phyloP scores from a whole-genome alignment of 768 basidiomycete species.

The Cyathus striatus region DNA sequence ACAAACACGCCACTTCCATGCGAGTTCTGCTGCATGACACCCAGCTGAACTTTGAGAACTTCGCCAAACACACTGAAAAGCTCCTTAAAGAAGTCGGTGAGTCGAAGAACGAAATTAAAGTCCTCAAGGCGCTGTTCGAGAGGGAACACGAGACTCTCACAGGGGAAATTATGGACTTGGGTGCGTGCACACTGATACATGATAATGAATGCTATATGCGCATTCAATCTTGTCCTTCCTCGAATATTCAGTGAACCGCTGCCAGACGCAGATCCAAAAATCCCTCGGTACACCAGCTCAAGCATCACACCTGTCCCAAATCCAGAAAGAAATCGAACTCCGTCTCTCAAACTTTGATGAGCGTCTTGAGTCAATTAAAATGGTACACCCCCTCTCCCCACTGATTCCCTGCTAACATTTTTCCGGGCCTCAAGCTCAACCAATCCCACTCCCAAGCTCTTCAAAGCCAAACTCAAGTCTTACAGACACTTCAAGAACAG shows the following conservation, averaged over 20 bases:
- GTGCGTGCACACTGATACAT: constrained; percentile 26
- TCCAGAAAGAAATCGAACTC: constrained; percentile 35
- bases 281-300: constrained; percentile 57
- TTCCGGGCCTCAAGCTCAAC: constrained; percentile 29
- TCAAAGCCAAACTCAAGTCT: constrained; percentile 48
- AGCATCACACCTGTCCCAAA: constrained; percentile 26
- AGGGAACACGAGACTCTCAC: constrained; percentile 52
- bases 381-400: constrained; percentile 24
- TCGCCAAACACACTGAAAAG: constrained; percentile 50
- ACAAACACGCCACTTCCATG: constrained; percentile 66
- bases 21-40: constrained; percentile 72
- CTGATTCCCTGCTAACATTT: not conserved
- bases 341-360: constrained; percentile 45
- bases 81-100: constrained; percentile 47
- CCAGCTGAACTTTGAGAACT: constrained; percentile 64
- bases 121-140: constrained; percentile 53
- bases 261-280: constrained; percentile 56
- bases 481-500: constrained; percentile 61
- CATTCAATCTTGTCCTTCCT: not conserved
- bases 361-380: constrained; percentile 51
- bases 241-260: constrained; percentile 65
- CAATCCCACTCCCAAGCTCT: constrained; percentile 40
- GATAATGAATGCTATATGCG: not conserved
- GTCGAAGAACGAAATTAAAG: constrained; percentile 46
- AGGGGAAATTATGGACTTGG: constrained; percentile 50